Evolutionary conservation across 129 eudicot genomes (phyloP), one percentile per base, ranked within the genome.

Genomic region (Sambucus nigra): DNA sequence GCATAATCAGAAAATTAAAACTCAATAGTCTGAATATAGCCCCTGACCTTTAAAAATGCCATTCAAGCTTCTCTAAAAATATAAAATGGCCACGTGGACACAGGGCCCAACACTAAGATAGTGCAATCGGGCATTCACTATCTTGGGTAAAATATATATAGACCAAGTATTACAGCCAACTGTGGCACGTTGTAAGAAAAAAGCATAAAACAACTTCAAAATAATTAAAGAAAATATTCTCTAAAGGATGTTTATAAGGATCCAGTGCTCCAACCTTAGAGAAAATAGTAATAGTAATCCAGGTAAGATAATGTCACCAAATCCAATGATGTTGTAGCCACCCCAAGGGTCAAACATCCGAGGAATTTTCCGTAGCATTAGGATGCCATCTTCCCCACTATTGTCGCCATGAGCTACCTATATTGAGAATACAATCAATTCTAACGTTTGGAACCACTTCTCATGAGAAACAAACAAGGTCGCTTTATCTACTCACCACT

Each of bases 271-370:
- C n/a, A n/a, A 92, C 99, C 99, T 86, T 68, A 92, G 69, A 25
- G 99, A 77, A 70, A 92, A 92, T 44, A 94, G 94, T 1, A 92
- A 83, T 17, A 92, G 66, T 27, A 92, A 67, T 53, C 99, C 99
- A 16, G 99, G 99, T 64, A 92, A 73, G 57, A 92, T 86, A 33
- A 91, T 91, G 57, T 91, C 98, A 55, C 98, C 98, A 60, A 91
- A 91, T 59, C 98, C 98, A 25, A 91, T 86, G 74, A 92, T 81
- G 68, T 96, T 92, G 69, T 82, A 92, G 67, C 99, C 99, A 35
- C 96, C 96, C 99, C 99, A 92, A 19, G 96, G 99, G 68, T 92
- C 99, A 73, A 86, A 92, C 99, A 92, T 76, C 52, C 99, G 77
- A 12, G 99, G 99, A 61, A 92, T 92, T 76, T 92, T 92, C 51